Percentiles rank a stretch among this genome's conserved stretches.
Evolutionary conservation across 495 filamentous ascomycete species (phyloP).

Genomic region (Parachaetomium inaequale): DNA sequence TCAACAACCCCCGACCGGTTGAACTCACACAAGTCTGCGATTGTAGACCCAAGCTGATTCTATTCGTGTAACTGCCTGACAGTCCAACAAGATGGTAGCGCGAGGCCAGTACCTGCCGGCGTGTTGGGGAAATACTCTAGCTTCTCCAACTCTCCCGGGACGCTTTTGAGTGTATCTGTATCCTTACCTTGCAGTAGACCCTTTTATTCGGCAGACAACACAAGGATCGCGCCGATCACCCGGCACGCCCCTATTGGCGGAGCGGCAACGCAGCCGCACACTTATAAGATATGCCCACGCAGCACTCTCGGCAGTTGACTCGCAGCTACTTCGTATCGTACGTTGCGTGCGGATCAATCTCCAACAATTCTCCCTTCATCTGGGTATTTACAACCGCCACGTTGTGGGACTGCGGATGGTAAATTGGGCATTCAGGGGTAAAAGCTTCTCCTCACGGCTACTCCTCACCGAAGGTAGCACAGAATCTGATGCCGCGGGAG

Average conservation of each 20-base stretch:
- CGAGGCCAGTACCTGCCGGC: too few relatives aligned
- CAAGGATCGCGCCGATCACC: not conserved
- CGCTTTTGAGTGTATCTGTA: not conserved
- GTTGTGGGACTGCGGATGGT: not conserved
- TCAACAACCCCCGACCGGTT: too few relatives aligned
- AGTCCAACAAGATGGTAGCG: too few relatives aligned
- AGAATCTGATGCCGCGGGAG: not conserved
- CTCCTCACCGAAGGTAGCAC: slow-evolving; percentile 4
- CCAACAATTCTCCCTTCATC: not conserved
- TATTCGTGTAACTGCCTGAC: too few relatives aligned
- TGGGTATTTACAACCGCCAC: not conserved
- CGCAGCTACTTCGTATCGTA: not conserved
- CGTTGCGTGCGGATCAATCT: not conserved
- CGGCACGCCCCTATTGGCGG: not conserved
- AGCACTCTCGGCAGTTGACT: not conserved
- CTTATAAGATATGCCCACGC: not conserved
- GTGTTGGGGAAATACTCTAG: too few relatives aligned
- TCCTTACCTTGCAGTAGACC: not conserved
- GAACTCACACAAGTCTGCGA: too few relatives aligned
- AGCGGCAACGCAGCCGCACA: not conserved
- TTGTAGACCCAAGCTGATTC: too few relatives aligned
- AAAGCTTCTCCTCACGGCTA: slow-evolving; percentile 10
- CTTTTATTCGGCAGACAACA: not conserved
- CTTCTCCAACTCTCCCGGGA: too few relatives aligned
- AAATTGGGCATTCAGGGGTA: not conserved